Percentiles rank a stretch among this genome's conserved stretches.
phyloP scores from a whole-genome alignment of 2,329 filamentous ascomycete species.

The Lomentospora prolificans region DNA sequence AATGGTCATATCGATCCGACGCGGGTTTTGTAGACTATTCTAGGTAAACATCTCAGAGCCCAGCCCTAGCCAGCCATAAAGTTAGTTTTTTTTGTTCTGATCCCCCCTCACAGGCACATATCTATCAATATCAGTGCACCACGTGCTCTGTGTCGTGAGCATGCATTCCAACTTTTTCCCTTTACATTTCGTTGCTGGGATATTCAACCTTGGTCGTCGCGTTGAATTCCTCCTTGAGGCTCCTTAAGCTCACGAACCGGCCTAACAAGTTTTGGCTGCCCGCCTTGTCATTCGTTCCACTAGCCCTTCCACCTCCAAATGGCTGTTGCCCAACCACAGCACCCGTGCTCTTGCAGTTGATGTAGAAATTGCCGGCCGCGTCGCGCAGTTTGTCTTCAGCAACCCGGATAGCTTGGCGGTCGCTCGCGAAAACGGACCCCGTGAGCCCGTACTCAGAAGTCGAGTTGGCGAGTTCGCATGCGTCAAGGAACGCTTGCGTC shows the following conservation, averaged over 20 bases:
- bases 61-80: too few relatives aligned
- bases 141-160: too few relatives aligned
- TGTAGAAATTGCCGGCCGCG: slow-evolving; percentile 73
- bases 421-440: slow-evolving; percentile 63
- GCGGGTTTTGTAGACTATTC: too few relatives aligned
- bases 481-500: slow-evolving; percentile 44
- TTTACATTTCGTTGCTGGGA: slow-evolving; percentile 58
- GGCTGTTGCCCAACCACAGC: slow-evolving; percentile 65
- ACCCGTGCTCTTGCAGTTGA: slow-evolving; percentile 74
- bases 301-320: slow-evolving; percentile 58
- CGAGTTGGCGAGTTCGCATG: slow-evolving; percentile 55
- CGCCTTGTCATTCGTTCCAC: slow-evolving; percentile 66
- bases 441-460: slow-evolving; percentile 73
- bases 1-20: too few relatives aligned
- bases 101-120: too few relatives aligned
- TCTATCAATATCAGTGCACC: too few relatives aligned
- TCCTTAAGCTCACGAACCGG: slow-evolving; percentile 57
- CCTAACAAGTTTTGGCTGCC: slow-evolving; percentile 54
- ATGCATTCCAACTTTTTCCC: too few relatives aligned
- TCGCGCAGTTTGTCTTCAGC: slow-evolving; percentile 65
- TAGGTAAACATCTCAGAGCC: too few relatives aligned
- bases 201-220: slow-evolving; percentile 54
- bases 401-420: slow-evolving; percentile 53
- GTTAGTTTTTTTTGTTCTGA: too few relatives aligned
- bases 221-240: slow-evolving; percentile 67